These are phyloP conservation scores for Chlorella sp. DNA, from an alignment of 139 green algal species.

Conservation along the genomic window DNA sequence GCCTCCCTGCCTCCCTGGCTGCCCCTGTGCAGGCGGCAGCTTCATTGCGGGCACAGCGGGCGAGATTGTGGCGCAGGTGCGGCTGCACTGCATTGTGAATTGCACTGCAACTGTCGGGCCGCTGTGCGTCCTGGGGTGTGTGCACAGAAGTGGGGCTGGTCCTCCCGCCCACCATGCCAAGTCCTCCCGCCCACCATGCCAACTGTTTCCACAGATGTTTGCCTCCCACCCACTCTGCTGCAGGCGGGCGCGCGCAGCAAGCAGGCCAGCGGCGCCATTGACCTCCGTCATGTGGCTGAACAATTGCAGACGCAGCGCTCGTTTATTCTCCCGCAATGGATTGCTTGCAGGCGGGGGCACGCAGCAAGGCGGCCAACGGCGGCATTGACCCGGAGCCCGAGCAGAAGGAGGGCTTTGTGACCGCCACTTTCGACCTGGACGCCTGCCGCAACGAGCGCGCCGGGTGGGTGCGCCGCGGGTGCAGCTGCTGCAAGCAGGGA, in stretches of 20 bases:
- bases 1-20: too few species aligned
- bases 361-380: conserved; percentile 20
- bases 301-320: too few species aligned
- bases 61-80: conserved; percentile 62
- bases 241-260: background rate
- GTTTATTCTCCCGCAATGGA: too few species aligned
- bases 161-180: too few species aligned
- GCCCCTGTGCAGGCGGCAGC: conserved; percentile 46
- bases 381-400: conserved; percentile 48
- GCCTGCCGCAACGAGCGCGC: conserved; percentile 12
- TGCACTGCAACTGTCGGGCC: too few species aligned
- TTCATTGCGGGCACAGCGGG: conserved; percentile 74
- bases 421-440: conserved; percentile 77
- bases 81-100: too few species aligned
- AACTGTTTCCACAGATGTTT: too few species aligned
- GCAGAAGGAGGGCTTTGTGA: conserved; percentile 65
- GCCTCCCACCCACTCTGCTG: too few species aligned
- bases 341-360: conserved; percentile 12
- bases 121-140: too few species aligned
- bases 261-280: conserved; percentile 33
- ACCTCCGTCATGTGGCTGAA: too few species aligned
- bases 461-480: conserved; percentile 6
- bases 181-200: too few species aligned
- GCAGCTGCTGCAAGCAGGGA: background rate
- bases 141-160: too few species aligned